Percentiles rank a stretch among this genome's conserved stretches.
phyloP scores from a whole-genome alignment of 208 protist genomes.

The Tetramitus jugosus region DNA sequence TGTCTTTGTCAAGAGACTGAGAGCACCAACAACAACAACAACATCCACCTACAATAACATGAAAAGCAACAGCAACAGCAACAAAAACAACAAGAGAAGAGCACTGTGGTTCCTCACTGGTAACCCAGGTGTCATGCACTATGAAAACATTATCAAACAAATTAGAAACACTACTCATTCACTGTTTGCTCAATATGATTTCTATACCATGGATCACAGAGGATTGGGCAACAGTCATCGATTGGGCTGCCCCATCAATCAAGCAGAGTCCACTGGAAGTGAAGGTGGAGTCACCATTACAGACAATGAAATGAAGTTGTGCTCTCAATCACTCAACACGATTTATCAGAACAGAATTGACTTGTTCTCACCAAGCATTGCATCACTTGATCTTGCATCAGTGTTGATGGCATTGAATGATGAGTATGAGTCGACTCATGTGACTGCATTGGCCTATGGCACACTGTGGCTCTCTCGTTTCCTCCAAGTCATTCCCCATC shows the following conservation, averaged over 20 bases:
- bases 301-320: background rate
- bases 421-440: background rate
- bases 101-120: background rate
- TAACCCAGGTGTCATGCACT: background rate
- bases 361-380: background rate
- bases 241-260: background rate
- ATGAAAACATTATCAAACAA: background rate
- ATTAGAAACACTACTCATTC: background rate
- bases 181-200: too few species aligned
- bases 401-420: too few species aligned
- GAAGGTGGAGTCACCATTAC: background rate
- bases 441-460: background rate
- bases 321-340: background rate
- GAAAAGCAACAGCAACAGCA: too few species aligned
- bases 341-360: background rate
- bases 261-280: slow-evolving; percentile 6
- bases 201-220: slow-evolving; percentile 10
- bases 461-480: background rate
- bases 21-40: too few species aligned
- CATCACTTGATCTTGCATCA: too few species aligned
- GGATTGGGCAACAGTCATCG: background rate
- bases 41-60: too few species aligned
- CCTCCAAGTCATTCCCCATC: background rate
- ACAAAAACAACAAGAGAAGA: background rate
- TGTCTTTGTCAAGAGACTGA: slow-evolving; percentile 2